phyloP scores from a whole-genome alignment of 768 basidiomycete species.

The Russula olivacea region DNA sequence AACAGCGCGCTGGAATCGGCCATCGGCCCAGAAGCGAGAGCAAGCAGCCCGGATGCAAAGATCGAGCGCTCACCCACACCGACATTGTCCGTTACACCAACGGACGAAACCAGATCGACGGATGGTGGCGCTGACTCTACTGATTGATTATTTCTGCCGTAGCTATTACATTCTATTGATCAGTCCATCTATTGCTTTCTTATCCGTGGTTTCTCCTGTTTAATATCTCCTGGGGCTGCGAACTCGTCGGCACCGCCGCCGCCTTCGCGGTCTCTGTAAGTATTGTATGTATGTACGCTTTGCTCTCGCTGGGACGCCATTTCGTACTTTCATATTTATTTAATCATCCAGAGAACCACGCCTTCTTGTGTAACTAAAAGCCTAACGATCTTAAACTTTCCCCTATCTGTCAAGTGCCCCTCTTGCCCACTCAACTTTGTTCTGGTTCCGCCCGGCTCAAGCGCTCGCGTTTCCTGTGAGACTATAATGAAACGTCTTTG shows the following conservation, averaged over 20 bases:
- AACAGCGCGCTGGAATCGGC: constrained; percentile 6
- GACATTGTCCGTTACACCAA: constrained; percentile 16
- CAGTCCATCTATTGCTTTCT: constrained; percentile 15
- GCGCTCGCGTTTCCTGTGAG: not conserved
- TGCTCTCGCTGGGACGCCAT: constrained; percentile 20
- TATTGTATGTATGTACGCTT: constrained; percentile 25
- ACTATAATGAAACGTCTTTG: not conserved
- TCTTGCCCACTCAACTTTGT: not conserved
- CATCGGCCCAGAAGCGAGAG: constrained; percentile 11
- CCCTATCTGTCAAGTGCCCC: constrained; percentile 20
- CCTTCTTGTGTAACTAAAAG: constrained; percentile 19
- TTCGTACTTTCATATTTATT: constrained; percentile 23
- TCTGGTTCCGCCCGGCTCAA: not conserved
- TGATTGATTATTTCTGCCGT: constrained; percentile 21
- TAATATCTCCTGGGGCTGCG: constrained; percentile 9
- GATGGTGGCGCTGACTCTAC: constrained; percentile 17
- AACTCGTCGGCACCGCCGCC: not conserved
- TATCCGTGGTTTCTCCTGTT: constrained; percentile 19
- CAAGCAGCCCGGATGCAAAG: constrained; percentile 15
- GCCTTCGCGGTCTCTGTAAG: constrained; percentile 16
- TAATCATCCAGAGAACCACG: constrained; percentile 22
- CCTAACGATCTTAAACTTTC: constrained; percentile 9
- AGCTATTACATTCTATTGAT: constrained; percentile 20
- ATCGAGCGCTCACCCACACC: constrained; percentile 21
- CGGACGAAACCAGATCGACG: constrained; percentile 19